Percentiles rank a stretch among this genome's conserved stretches.
These are phyloP conservation scores for Fusarium secorum DNA, from an alignment of 2,329 filamentous ascomycete genomes.

Conservation along the genomic window DNA sequence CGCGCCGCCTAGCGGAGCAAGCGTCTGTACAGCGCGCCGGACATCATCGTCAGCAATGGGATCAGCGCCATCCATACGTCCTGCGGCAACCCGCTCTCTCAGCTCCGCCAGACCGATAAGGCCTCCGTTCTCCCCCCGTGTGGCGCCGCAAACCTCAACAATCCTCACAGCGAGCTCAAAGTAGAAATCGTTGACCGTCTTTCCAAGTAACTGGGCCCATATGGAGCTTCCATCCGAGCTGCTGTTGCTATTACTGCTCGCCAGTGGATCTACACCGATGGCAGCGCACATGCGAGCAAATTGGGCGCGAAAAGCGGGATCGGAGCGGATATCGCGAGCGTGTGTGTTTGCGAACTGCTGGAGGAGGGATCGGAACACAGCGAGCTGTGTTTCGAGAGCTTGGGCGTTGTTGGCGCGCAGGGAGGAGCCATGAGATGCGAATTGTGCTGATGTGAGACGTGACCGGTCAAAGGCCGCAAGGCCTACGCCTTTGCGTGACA, in stretches of 20 bases:
- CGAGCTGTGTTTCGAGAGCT: conserved; percentile 90
- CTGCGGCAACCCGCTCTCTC: conserved; percentile 75
- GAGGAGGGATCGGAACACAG: conserved; percentile 93
- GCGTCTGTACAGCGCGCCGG: conserved; percentile 83
- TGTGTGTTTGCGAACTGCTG: conserved; percentile 96
- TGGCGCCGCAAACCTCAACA: conserved; percentile 89
- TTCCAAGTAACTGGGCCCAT: conserved; percentile 91
- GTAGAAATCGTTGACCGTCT: conserved; percentile 97
- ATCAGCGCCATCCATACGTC: conserved; percentile 76
- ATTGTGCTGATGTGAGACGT: conserved; percentile 85
- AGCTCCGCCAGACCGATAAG: conserved; percentile 87
- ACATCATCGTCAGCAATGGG: conserved; percentile 93
- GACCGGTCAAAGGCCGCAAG: conserved; percentile 89
- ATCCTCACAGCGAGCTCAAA: conserved; percentile 96
- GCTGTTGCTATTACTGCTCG: conserved; percentile 53
- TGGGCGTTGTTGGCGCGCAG: conserved; percentile 86
- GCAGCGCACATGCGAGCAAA: conserved; percentile 98
- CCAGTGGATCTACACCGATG: conserved; percentile 94
- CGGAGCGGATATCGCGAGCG: conserved; percentile 93
- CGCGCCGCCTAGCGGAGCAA: conserved; percentile 86
- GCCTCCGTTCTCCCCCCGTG: conserved; percentile 89
- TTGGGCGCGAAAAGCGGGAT: conserved; percentile 93
- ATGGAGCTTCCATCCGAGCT: conserved; percentile 70
- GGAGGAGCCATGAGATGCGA: conserved; percentile 85
- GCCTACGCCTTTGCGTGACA: conserved; percentile 85